phyloP scores from a whole-genome alignment of 177 flowering plant species.

The Vitis hybrid region DNA sequence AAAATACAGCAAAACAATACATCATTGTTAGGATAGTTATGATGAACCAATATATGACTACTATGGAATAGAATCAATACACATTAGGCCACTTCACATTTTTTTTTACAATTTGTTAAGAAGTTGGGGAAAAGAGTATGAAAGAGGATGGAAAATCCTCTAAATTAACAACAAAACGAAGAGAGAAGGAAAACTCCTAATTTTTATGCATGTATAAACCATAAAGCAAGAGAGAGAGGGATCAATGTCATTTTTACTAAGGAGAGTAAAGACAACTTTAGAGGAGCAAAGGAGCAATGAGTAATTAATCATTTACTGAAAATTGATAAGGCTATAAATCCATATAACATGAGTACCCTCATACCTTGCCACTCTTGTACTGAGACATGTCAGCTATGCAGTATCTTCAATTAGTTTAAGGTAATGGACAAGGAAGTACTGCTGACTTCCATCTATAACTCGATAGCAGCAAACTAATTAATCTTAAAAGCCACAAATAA shows the following conservation, averaged over 20 bases:
- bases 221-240: background rate
- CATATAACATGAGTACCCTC: background rate
- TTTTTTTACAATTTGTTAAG: no score
- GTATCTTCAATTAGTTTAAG: slow-evolving; percentile 62
- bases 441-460: background rate
- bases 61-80: no score
- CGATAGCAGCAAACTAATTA: no score
- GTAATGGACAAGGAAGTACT: slow-evolving; percentile 15
- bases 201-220: no score
- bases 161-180: no score
- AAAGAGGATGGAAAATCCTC: no score
- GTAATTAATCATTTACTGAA: slow-evolving; percentile 1
- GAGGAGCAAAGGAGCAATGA: background rate
- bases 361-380: slow-evolving; percentile 91
- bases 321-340: background rate
- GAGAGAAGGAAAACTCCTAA: no score
- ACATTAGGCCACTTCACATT: no score
- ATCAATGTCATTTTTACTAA: background rate
- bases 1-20: no score
- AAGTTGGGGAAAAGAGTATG: no score
- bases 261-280: background rate
- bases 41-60: no score
- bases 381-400: slow-evolving; percentile 98
- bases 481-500: background rate
- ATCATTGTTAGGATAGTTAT: no score